Conservation (phyloP, 805 yeast genomes). For the Candida ficus region DNA sequence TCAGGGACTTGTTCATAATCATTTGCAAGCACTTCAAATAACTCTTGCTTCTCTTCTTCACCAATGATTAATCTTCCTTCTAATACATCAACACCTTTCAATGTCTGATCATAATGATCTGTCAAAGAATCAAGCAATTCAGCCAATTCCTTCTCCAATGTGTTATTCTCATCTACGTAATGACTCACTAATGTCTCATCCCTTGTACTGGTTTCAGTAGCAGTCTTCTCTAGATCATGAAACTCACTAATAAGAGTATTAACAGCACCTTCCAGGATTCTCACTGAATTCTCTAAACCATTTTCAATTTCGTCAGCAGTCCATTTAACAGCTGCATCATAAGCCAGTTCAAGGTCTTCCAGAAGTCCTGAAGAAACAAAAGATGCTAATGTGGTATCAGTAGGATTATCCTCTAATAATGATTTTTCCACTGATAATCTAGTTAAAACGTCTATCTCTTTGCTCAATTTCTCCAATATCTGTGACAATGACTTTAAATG, state of each 20-base stretch:
- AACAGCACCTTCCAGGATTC: slow-evolving; percentile 10
- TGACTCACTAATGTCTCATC: slow-evolving; percentile 12
- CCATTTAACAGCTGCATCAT: slow-evolving; percentile 8
- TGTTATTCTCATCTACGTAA: slow-evolving; percentile 35
- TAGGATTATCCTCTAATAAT: slow-evolving; percentile 20
- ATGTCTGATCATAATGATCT: slow-evolving; percentile 78
- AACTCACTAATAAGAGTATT: slow-evolving; percentile 12
- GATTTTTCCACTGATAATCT: slow-evolving; percentile 29
- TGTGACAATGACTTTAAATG: slow-evolving; percentile 20
- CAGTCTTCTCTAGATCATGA: slow-evolving; percentile 27
- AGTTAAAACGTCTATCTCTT: slow-evolving; percentile 30
- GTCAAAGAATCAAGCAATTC: slow-evolving; percentile 65
- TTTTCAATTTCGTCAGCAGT: slow-evolving; percentile 21
- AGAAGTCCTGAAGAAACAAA: slow-evolving; percentile 40
- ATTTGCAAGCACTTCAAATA: slow-evolving; percentile 41
- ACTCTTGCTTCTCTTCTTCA: slow-evolving; percentile 31
- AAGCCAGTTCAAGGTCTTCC: slow-evolving; percentile 24
- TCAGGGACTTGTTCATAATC: slow-evolving; percentile 55
- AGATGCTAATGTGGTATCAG: slow-evolving; percentile 32
- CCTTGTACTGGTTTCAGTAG: slow-evolving; percentile 9
- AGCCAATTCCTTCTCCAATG: slow-evolving; percentile 66
- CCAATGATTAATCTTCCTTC: slow-evolving; percentile 29
- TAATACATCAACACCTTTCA: slow-evolving; percentile 35
- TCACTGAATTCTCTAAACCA: slow-evolving; percentile 24
- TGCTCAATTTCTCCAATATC: slow-evolving; percentile 31